Evolutionary conservation across 2,329 filamentous ascomycete genomes (phyloP), one percentile per base, ranked within the genome.

Genomic region (Aspergillus amoenus): DNA sequence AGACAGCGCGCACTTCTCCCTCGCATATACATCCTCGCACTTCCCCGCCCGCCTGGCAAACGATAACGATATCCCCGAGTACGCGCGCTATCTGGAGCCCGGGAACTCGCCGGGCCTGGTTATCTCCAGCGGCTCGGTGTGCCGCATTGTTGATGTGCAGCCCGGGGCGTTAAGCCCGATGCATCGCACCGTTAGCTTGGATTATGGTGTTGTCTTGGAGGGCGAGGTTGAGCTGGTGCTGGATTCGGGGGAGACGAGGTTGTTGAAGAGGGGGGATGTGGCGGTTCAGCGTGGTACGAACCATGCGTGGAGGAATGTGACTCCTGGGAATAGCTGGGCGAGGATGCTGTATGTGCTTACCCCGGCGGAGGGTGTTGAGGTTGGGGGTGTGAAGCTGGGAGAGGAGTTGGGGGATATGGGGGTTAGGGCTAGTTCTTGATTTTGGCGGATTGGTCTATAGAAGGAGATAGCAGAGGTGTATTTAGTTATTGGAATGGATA

Each of bases 111-210:
- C 82, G 0, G 82, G 82, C 2, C 73, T 85, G 3, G 76, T 78
- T 17, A 71, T 82, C 40, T 74, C 77, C 2, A 71, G 70, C 30
- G 80, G 79, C 9, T 79, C 79, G 6, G 66, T 68, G 7, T 63
- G 66, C 18, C 67, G 67, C 32, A 64, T 68, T 30, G 78, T 81
- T 12, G 79, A 81, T 60, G 77, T 81, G 60, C 69, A 64, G 0
- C 79, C 79, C 0, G 69, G 67, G 0, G 72, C 74, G 22, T 61
- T 70, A 45, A 75, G 72, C 37, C 71, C 76, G 27, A 81, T 82
- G 76, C 82, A 83, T 62, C 74, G 81, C 7, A 82, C 80, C 0
- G 73, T 79, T 59, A 78, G 72, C 13, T 66, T 83, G 6, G 81
- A 83, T 62, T 83, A 80, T 58, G 81, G 80, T 11, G 73, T 56